Conservation (phyloP, 2,329 filamentous ascomycete genomes). For the Fusarium temperatum region DNA sequence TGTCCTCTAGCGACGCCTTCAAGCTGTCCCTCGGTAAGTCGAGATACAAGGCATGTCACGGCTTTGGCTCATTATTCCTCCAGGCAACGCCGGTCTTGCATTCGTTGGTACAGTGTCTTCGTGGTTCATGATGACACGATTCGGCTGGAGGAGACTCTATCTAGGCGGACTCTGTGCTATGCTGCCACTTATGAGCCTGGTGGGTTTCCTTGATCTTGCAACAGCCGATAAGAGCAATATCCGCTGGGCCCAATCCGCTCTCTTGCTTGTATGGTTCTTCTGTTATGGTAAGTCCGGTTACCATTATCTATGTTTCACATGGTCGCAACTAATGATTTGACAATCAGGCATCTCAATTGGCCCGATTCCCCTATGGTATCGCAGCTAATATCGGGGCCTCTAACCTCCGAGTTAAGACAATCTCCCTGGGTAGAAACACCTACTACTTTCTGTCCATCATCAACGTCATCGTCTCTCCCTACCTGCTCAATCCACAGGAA, state of each 20-base stretch:
- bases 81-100: background rate
- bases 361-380: background rate
- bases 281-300: background rate
- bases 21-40: background rate
- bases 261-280: background rate
- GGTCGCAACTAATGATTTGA: background rate
- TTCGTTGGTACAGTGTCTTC: background rate
- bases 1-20: background rate
- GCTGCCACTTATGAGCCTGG: background rate
- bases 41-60: background rate
- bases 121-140: background rate
- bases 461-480: background rate
- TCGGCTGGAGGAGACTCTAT: background rate
- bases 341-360: background rate
- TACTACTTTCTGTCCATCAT: background rate
- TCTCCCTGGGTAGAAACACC: background rate
- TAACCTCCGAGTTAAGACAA: background rate
- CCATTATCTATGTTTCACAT: background rate
- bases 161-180: background rate
- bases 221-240: background rate
- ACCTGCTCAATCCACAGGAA: background rate
- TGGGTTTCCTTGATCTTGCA: background rate
- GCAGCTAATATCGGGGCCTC: background rate
- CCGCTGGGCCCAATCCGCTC: background rate
- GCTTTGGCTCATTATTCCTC: background rate